Conservation (phyloP, 345 rosid species). For the Sapria himalayana region DNA sequence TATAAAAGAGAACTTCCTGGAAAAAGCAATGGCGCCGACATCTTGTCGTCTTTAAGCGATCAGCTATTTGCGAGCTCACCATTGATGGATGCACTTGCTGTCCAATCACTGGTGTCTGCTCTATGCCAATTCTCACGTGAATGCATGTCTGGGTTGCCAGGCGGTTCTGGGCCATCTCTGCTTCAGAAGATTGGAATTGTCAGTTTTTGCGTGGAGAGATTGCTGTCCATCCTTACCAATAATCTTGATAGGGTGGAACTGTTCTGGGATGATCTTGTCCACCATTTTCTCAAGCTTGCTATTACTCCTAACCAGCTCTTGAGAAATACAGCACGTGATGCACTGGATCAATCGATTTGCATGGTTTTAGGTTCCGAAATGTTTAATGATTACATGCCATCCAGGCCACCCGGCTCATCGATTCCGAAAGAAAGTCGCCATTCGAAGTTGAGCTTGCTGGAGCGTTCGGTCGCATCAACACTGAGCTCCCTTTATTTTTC, state of each 20-base stretch:
- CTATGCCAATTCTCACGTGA: conserved; percentile 67
- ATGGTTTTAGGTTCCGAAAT: conserved; percentile 79
- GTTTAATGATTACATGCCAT: conserved; percentile 32
- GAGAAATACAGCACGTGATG: conserved; percentile 80
- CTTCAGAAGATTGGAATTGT: conserved; percentile 65
- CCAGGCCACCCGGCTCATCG: conserved; percentile 19
- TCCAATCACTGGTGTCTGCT: conserved; percentile 87
- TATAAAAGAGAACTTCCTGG: conserved; percentile 61
- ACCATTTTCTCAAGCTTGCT: conserved; percentile 91
- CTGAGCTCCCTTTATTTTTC: conserved; percentile 64
- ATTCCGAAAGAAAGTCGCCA: conserved; percentile 28
- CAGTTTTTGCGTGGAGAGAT: conserved; percentile 78
- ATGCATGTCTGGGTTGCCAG: conserved; percentile 53
- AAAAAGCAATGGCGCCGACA: conserved; percentile 57
- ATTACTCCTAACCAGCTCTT: conserved; percentile 58
- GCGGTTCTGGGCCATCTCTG: conserved; percentile 48
- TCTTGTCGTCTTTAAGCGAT: conserved; percentile 87
- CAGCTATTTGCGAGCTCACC: conserved; percentile 99
- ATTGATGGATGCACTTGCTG: conserved; percentile 85
- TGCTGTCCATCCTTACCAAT: conserved; percentile 77
- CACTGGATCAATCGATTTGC: conserved; percentile 79
- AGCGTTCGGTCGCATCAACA: conserved; percentile 72
- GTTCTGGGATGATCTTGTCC: conserved; percentile 84
- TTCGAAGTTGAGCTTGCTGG: conserved; percentile 40
- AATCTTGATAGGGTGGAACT: conserved; percentile 90